A percentile compares a stretch with the other conserved stretches of the same genome.
These are phyloP conservation scores for Cytospora piceicola DNA, from an alignment of 2,329 filamentous ascomycete genomes.

Conservation along the genomic window DNA sequence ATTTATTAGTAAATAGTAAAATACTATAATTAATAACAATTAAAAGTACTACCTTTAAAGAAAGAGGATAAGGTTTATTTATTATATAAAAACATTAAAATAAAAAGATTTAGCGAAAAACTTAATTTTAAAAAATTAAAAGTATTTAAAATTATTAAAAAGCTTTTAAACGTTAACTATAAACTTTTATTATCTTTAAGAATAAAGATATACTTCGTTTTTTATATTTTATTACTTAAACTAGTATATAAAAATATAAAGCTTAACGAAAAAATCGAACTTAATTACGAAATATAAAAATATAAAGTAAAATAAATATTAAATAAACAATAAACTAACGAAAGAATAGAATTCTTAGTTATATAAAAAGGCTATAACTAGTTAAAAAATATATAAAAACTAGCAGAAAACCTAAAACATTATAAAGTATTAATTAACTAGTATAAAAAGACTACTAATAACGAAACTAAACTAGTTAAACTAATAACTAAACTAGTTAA, in stretches of 20 bases:
- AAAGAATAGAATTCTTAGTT: background rate
- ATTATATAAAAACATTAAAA: background rate
- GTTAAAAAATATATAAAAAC: background rate
- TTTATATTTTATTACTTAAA: background rate
- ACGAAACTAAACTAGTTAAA: too few relatives aligned
- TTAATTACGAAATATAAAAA: constrained; percentile 3
- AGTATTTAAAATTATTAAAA: background rate
- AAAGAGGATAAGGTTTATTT: background rate
- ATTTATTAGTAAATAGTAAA: background rate
- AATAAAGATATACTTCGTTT: background rate
- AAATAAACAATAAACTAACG: background rate
- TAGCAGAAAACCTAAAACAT: background rate
- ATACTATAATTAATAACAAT: background rate
- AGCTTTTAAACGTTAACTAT: background rate
- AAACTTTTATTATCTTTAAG: background rate
- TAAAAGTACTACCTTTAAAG: background rate
- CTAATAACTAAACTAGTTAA: too few relatives aligned
- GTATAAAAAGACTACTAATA: too few relatives aligned
- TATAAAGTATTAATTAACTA: background rate
- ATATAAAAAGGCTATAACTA: constrained; percentile 2
- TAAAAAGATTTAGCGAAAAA: background rate
- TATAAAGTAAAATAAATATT: background rate
- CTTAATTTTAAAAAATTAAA: background rate
- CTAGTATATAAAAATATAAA: background rate
- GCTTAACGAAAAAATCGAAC: background rate